Base-by-base conservation (phyloP, 345 rosid species). In the Aegle marmelos region DNA sequence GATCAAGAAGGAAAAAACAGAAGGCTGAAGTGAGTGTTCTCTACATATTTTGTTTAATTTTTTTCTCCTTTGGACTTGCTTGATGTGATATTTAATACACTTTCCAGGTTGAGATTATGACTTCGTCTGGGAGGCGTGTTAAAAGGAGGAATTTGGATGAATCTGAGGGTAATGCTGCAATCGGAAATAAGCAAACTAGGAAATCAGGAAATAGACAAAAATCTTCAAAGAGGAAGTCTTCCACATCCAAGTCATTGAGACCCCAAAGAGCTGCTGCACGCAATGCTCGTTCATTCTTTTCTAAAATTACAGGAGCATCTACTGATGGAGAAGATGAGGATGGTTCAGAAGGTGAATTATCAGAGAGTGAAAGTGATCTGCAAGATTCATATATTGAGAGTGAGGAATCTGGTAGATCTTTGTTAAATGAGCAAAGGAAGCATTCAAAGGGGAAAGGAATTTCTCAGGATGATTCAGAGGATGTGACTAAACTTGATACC, bases 261-360 rank as follows among this genome's bases (percentile, higher is more conserved):
- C 99, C 99, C 77, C 94, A 87, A 80, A 88, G 99, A 84, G 97
- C 93, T 73, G 98, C 98, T 78, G 98, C 99, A 56, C 93, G 92
- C 73, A 93, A 91, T 90, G 99, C 98, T 27, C 95, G 89, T 54
- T 83, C 91, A 68, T 86, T 92, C 84, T 94, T 97, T 80, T 89
- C 94, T 41, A 94, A 88, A 88, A 88, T 96, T 75, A 88, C 90
- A 28, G 99, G 94, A 85, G 82, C 92, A 80, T 88, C 92, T 68
- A 87, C 89, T 64, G 97, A 91, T 41, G 89, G 80, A 70, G 97
- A 91, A 83, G 94, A 88, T 78, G 97, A 86, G 66, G 95, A 87
- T 62, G 84, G 77, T n/a, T 91, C 92, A 22, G 95, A 89, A 80
- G 85, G 84, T 85, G 91, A 92, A 62, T 79, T 84, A 70, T 93